Conservation (phyloP, 139 green algal genomes). For the Volvox africanus region DNA sequence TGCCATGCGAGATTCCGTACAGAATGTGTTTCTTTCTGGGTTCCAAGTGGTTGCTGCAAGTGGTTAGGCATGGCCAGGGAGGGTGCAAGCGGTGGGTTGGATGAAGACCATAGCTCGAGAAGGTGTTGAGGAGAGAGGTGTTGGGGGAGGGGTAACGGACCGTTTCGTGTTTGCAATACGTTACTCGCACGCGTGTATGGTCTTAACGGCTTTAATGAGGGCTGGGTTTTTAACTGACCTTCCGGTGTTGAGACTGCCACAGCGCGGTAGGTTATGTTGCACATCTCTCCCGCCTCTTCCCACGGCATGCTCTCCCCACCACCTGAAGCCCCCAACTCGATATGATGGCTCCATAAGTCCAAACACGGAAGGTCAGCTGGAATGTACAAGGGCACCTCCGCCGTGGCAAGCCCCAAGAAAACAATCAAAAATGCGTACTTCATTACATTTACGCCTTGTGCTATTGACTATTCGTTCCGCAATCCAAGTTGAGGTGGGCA, state of each 20-base stretch:
- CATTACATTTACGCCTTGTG: too few species aligned
- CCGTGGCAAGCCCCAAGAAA: not conserved
- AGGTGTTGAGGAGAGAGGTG: too few species aligned
- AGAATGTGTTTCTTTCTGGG: not conserved
- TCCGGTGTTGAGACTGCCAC: not conserved
- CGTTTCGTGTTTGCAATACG: too few species aligned
- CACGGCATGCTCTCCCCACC: not conserved
- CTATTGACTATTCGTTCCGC: too few species aligned
- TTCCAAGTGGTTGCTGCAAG: too few species aligned
- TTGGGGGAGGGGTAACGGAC: too few species aligned
- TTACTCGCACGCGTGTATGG: too few species aligned
- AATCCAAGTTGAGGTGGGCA: too few species aligned
- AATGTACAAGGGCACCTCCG: constrained; percentile 16
- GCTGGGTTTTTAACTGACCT: not conserved
- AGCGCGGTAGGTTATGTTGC: constrained; percentile 14
- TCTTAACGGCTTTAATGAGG: not conserved
- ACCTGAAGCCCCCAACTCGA: not conserved
- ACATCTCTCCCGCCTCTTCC: not conserved
- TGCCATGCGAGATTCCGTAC: not conserved
- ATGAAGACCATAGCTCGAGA: too few species aligned
- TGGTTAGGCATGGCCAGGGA: too few species aligned
- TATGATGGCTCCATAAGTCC: not conserved
- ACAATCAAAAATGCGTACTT: not conserved
- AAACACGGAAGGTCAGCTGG: not conserved
- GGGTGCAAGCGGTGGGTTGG: too few species aligned